These are phyloP conservation scores for Rubroboletus satanas DNA, from an alignment of 768 basidiomycete species.

Conservation along the genomic window DNA sequence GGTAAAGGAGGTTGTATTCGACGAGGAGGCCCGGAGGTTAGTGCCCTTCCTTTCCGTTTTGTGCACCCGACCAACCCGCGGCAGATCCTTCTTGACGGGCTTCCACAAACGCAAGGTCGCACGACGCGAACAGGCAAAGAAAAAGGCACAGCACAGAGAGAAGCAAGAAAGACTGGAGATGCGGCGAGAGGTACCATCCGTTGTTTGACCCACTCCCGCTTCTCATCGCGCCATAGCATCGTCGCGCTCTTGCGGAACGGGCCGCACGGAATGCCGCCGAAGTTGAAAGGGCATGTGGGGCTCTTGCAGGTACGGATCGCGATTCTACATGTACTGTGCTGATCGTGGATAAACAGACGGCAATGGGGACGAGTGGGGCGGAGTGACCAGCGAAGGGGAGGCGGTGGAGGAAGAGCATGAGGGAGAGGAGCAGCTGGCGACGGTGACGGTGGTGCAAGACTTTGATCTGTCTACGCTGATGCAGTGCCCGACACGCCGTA, in stretches of 20 bases:
- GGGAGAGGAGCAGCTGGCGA: slow-evolving; percentile 80
- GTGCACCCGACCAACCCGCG: slow-evolving; percentile 13
- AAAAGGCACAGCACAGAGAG: slow-evolving; percentile 71
- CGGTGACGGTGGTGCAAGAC: slow-evolving; percentile 89
- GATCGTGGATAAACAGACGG: slow-evolving; percentile 17
- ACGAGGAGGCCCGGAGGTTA: slow-evolving; percentile 79
- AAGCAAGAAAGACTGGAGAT: slow-evolving; percentile 70
- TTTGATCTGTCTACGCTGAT: slow-evolving; percentile 71
- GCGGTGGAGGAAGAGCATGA: slow-evolving; percentile 67
- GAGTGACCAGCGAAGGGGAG: slow-evolving; percentile 35
- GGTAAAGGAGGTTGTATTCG: slow-evolving; percentile 79
- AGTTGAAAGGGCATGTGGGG: slow-evolving; percentile 73
- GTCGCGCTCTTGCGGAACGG: slow-evolving; percentile 71
- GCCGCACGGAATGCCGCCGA: slow-evolving; percentile 73
- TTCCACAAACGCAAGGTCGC: slow-evolving; percentile 91
- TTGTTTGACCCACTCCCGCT: slow-evolving; percentile 4
- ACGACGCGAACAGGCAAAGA: slow-evolving; percentile 72
- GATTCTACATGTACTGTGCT: slow-evolving; percentile 3
- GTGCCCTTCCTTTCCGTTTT: slow-evolving; percentile 12
- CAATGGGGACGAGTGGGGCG: slow-evolving; percentile 47
- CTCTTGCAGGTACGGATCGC: slow-evolving; percentile 37
- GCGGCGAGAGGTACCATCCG: slow-evolving; percentile 66
- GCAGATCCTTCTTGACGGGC: slow-evolving; percentile 86
- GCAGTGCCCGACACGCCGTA: slow-evolving; percentile 51
- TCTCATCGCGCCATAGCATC: slow-evolving; percentile 49